Evolutionary conservation across 768 basidiomycete species (phyloP), one percentile per base, ranked within the genome.

Genomic region (Tricholoma hemisulphureum): DNA sequence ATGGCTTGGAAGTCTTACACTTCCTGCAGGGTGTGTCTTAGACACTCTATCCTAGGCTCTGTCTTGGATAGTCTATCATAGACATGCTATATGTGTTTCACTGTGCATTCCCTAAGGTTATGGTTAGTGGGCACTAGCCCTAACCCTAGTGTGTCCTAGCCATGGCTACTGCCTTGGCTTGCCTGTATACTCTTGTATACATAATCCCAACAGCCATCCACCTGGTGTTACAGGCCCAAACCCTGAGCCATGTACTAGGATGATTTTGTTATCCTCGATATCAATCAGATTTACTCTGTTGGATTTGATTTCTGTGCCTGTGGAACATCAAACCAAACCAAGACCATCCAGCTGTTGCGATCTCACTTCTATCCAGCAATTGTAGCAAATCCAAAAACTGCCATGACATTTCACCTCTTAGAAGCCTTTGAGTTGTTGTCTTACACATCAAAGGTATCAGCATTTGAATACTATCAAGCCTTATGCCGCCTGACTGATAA

Each of bases 221-320:
- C 23, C 64, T 69, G 55, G 55, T 9, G 21, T n/a, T 9, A 23
- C 21, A 1, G 50, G 46, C 18, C 20, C 48, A 71, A 48, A 71
- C 67, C 29, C 73, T 71, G 1, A 72, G 72, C 60, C 2, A 11
- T 43, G 41, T 18, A 35, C 21, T 13, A 20, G 16, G 6, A 51
- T n/a, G 50, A 51, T 2, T 62, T 72, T 35, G 55, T 58, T 3
- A 55, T 69, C 23, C 18, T 72, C 2, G 58, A 69, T 35, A 59
- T 43, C n/a, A 61, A 62, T 18, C 65, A 65, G 8, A 58, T 72
- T 20, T 67, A 71, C 35, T 14, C 48, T 4, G 57, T 65, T 11
- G 16, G 46, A 6, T 26, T 71, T 14, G 53, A 61, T 18, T 72
- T 67, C 39, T 72, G 70, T 43, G 55, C 62, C 11, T 72, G 71